Percentiles rank a stretch among this genome's conserved stretches.
phyloP scores from a whole-genome alignment of 75 land plant species.

The Chamaecyparis obtusa region DNA sequence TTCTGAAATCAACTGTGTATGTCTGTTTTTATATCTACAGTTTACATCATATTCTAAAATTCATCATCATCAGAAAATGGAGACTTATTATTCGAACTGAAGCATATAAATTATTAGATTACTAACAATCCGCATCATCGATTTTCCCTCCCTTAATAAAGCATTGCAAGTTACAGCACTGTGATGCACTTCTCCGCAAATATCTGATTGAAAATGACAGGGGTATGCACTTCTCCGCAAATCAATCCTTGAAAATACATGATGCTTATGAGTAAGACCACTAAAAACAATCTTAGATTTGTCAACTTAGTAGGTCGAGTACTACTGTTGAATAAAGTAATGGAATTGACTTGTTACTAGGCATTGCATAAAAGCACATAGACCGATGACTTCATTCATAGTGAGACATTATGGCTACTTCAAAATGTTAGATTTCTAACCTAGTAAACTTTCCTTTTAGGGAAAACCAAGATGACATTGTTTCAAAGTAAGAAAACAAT shows the following conservation, averaged over 20 bases:
- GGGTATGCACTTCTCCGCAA: neutral
- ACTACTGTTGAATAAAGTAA: neutral
- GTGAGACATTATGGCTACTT: neutral
- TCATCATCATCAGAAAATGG: too few relatives aligned
- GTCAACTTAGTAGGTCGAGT: neutral
- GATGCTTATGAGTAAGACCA: too few relatives aligned
- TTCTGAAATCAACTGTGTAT: too few relatives aligned
- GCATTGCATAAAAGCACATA: neutral
- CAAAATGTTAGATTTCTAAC: neutral
- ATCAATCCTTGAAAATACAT: neutral
- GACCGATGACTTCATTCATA: neutral
- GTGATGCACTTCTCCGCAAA: neutral
- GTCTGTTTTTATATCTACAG: too few relatives aligned
- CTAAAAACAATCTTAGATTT: neutral
- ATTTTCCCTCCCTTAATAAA: neutral
- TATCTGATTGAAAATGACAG: neutral
- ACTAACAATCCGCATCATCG: neutral
- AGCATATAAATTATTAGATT: too few relatives aligned
- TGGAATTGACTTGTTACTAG: neutral
- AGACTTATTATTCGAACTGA: too few relatives aligned
- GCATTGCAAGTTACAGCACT: too few relatives aligned
- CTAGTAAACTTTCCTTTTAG: neutral
- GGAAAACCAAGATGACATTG: neutral
- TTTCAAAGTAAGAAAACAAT: neutral
- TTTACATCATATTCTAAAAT: too few relatives aligned